A percentile compares a stretch with the other conserved stretches of the same genome.
Conservation (phyloP, 2,329 filamentous ascomycete species). For the Aaosphaeria pasadenensis region DNA sequence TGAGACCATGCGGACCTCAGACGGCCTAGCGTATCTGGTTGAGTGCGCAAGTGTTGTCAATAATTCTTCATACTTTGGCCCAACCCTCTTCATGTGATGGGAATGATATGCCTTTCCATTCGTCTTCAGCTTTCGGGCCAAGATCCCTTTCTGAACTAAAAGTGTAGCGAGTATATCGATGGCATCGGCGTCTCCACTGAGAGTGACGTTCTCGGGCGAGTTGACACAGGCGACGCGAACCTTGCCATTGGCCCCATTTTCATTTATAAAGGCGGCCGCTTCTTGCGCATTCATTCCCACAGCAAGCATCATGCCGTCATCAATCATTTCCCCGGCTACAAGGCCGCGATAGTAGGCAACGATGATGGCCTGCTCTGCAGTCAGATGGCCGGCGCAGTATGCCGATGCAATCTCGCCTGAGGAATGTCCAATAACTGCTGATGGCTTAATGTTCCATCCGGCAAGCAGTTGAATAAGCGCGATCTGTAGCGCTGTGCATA, state of each 20-base stretch:
- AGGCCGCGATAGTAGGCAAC: slow-evolving; percentile 5
- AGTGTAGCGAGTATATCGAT: slow-evolving; percentile 1
- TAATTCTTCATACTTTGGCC: too few species aligned
- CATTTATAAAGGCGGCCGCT: neutral
- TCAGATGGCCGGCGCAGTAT: slow-evolving; percentile 14
- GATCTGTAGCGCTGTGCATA: slow-evolving; percentile 11
- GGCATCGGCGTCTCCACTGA: slow-evolving; percentile 16
- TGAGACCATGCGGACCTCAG: neutral
- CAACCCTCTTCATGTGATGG: slow-evolving; percentile 13
- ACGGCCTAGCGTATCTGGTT: too few species aligned
- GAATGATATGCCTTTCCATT: slow-evolving; percentile 28
- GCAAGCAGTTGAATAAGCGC: slow-evolving; percentile 7
- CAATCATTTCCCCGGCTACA: neutral
- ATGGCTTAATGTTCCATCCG: slow-evolving; percentile 6
- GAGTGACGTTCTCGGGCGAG: slow-evolving; percentile 13
- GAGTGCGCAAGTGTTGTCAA: too few species aligned
- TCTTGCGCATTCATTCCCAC: neutral
- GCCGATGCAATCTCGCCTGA: slow-evolving; percentile 22
- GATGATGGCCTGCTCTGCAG: slow-evolving; percentile 1
- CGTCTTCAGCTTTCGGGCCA: slow-evolving; percentile 13
- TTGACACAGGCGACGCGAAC: slow-evolving; percentile 16
- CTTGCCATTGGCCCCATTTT: neutral
- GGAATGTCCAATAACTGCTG: slow-evolving; percentile 16
- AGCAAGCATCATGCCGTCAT: slow-evolving; percentile 3
- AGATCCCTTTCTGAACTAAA: too few species aligned